Conservation (phyloP, 805 yeast species). For the Candida coleopterorum region DNA sequence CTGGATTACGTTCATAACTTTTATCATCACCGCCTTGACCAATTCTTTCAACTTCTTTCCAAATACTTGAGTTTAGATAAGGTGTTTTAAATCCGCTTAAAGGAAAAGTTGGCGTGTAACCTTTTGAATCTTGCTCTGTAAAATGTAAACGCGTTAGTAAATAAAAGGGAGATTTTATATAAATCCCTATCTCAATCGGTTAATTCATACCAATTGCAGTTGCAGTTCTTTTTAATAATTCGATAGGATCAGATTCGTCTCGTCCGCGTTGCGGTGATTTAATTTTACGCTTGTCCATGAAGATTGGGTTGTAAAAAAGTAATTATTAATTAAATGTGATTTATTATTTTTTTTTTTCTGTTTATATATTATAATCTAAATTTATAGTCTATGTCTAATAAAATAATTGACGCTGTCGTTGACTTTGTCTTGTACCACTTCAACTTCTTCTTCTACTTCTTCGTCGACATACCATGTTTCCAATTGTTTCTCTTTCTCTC, state of each 20-base stretch:
- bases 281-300: constrained; percentile 2
- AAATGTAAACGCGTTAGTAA: constrained; percentile 4
- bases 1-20: constrained; percentile 22
- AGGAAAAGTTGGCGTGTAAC: constrained; percentile 12
- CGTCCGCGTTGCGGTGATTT: constrained; percentile 6
- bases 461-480: constrained; percentile 7
- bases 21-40: constrained; percentile 28
- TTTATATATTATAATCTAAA: too few relatives aligned
- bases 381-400: too few relatives aligned
- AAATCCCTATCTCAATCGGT: background rate
- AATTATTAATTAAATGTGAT: background rate
- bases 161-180: background rate
- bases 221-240: constrained; percentile 10
- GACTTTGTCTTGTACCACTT: too few relatives aligned
- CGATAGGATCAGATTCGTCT: constrained; percentile 10
- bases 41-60: constrained; percentile 36
- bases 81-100: constrained; percentile 44
- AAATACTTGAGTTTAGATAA: constrained; percentile 35
- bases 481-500: background rate
- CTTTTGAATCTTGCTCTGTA: constrained; percentile 9
- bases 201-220: constrained; percentile 16
- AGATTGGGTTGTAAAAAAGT: background rate
- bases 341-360: background rate
- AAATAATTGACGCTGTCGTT: too few relatives aligned
- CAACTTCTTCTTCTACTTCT: constrained; percentile 4